Conservation (phyloP, 768 basidiomycete species). For the Cubamyces lactineus region DNA sequence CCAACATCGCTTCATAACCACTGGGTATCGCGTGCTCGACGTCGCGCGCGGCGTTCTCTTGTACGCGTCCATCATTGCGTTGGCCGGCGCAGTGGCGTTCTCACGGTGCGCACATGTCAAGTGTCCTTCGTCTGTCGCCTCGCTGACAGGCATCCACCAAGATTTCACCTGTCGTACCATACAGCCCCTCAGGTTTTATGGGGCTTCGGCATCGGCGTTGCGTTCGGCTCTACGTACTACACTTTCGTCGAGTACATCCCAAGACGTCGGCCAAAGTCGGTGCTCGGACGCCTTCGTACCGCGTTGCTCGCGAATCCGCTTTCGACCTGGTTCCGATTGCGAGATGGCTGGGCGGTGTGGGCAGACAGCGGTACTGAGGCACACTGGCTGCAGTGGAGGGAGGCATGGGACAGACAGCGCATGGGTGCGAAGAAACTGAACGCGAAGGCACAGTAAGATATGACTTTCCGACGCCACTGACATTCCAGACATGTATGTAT, state of each 20-base stretch:
- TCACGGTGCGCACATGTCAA: slow-evolving; percentile 55
- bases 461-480: not conserved
- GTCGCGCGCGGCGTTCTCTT: slow-evolving; percentile 48
- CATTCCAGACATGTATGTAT: no score
- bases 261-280: slow-evolving; percentile 50
- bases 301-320: slow-evolving; percentile 59
- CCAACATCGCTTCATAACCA: slow-evolving; percentile 64
- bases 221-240: slow-evolving; percentile 60
- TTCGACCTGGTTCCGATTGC: slow-evolving; percentile 65
- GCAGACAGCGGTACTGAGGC: slow-evolving; percentile 73
- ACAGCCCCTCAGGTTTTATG: slow-evolving; percentile 71
- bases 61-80: slow-evolving; percentile 53
- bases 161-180: slow-evolving; percentile 76
- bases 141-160: slow-evolving; percentile 31
- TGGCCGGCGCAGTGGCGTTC: slow-evolving; percentile 73
- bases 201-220: slow-evolving; percentile 68
- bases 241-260: slow-evolving; percentile 62
- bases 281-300: slow-evolving; percentile 52
- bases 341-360: slow-evolving; percentile 86
- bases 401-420: slow-evolving; percentile 52
- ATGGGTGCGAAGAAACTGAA: slow-evolving; percentile 6
- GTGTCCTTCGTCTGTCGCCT: not conserved
- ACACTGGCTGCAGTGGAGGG: slow-evolving; percentile 72
- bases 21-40: slow-evolving; percentile 57
- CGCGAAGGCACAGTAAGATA: slow-evolving; percentile 3